These are phyloP conservation scores for Helianthus annuus DNA, from an alignment of 129 eudicot species.

Conservation along the genomic window DNA sequence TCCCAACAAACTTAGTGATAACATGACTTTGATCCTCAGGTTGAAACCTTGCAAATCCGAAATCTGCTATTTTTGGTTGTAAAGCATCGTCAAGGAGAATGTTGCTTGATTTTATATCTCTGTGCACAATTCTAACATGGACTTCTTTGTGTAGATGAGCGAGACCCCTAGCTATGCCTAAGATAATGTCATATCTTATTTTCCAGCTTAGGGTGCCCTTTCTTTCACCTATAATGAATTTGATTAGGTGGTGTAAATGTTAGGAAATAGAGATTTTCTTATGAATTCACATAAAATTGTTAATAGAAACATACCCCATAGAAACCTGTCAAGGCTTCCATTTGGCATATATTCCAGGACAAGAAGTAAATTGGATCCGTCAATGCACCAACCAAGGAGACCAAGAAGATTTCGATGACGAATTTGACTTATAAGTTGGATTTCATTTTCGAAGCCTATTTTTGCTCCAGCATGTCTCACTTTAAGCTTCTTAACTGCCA, in stretches of 20 bases:
- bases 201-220: not conserved
- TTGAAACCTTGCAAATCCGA: constrained; percentile 3
- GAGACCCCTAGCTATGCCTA: constrained; percentile 1
- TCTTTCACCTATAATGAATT: not conserved
- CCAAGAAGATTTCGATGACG: not conserved
- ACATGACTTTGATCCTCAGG: not conserved
- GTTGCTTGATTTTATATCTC: not conserved
- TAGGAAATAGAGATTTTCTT: not conserved
- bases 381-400: no score
- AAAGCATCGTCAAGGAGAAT: constrained; percentile 1
- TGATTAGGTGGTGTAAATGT: not conserved
- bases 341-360: no score
- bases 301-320: not conserved
- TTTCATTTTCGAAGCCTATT: not conserved
- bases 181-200: not conserved
- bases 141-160: constrained; percentile 7
- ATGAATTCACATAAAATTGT: not conserved
- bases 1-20: not conserved
- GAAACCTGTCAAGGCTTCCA: no score
- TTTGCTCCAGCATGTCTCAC: no score
- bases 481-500: no score
- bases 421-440: not conserved
- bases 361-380: no score
- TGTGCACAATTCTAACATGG: not conserved
- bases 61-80: constrained; percentile 6